phyloP scores from a whole-genome alignment of 1,139 yeast genomes.

The Yamadazyma friedrichii region DNA sequence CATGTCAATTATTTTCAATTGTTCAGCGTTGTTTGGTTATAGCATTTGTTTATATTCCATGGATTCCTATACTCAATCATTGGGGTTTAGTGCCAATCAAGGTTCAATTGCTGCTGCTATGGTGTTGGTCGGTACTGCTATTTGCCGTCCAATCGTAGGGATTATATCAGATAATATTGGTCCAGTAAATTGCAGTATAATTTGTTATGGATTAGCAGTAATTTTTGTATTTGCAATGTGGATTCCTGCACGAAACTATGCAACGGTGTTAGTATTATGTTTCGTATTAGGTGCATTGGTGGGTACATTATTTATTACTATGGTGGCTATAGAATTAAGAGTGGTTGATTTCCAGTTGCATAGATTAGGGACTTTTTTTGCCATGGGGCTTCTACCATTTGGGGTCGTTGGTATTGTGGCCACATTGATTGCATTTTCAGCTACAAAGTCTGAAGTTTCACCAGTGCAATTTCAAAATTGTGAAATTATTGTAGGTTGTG shows the following conservation, averaged over 20 bases:
- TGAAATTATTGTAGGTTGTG: constrained; percentile 45
- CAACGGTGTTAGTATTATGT: constrained; percentile 36
- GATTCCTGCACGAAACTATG: constrained; percentile 57
- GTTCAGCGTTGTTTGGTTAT: constrained; percentile 38
- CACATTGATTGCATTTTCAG: constrained; percentile 43
- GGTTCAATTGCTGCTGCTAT: constrained; percentile 54
- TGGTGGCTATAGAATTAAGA: constrained; percentile 18
- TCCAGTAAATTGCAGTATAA: constrained; percentile 38
- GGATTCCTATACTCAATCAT: constrained; percentile 28
- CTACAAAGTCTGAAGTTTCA: constrained; percentile 6
- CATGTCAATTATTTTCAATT: constrained; percentile 24
- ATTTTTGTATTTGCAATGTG: constrained; percentile 52
- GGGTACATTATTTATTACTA: constrained; percentile 15
- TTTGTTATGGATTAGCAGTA: constrained; percentile 34
- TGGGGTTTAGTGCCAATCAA: constrained; percentile 27
- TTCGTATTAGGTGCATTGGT: constrained; percentile 17
- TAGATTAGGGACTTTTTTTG: constrained; percentile 40
- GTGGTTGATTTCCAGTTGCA: constrained; percentile 33
- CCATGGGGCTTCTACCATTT: constrained; percentile 39
- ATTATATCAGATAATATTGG: constrained; percentile 46
- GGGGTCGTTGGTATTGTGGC: constrained; percentile 41
- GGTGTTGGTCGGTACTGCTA: constrained; percentile 40
- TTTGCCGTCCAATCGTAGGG: constrained; percentile 48
- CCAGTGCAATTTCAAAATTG: constrained; percentile 43
- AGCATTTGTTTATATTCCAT: constrained; percentile 37